phyloP scores from a whole-genome alignment of 1,139 yeast genomes.

The Arxiozyma telluris region DNA sequence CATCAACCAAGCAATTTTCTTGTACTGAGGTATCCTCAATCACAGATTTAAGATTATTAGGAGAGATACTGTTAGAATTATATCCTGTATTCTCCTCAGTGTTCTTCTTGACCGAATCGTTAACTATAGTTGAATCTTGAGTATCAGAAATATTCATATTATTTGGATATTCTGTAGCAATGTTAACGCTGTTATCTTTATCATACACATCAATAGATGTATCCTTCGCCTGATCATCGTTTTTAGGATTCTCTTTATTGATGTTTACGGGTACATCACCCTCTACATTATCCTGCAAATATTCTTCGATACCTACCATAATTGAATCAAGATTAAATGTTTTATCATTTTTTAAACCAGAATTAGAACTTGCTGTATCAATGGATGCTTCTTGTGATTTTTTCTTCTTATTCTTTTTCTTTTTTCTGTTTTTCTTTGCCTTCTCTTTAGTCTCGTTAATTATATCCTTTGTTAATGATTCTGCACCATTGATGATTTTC shows the following conservation, averaged over 20 bases:
- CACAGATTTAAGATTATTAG: neutral
- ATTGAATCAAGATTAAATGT: conserved; percentile 9
- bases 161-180: neutral
- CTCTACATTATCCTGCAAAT: conserved; percentile 4
- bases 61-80: neutral
- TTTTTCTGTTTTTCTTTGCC: conserved; percentile 8
- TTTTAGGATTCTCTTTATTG: neutral
- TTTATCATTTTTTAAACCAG: neutral
- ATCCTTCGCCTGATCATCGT: neutral
- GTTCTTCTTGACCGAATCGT: neutral
- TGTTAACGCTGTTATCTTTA: neutral
- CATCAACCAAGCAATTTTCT: neutral
- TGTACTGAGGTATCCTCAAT: neutral
- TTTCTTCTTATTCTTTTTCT: conserved; percentile 6
- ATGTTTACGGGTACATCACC: neutral
- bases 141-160: neutral
- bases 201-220: neutral
- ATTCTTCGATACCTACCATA: conserved; percentile 14
- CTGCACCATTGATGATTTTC: conserved; percentile 10
- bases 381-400: neutral
- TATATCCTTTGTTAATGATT: conserved; percentile 3
- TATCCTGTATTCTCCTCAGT: neutral
- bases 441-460: neutral
- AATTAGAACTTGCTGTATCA: neutral
- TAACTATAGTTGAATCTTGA: neutral